These are phyloP conservation scores for Penicillium hordei DNA, from an alignment of 2,329 filamentous ascomycete species.

Conservation along the genomic window DNA sequence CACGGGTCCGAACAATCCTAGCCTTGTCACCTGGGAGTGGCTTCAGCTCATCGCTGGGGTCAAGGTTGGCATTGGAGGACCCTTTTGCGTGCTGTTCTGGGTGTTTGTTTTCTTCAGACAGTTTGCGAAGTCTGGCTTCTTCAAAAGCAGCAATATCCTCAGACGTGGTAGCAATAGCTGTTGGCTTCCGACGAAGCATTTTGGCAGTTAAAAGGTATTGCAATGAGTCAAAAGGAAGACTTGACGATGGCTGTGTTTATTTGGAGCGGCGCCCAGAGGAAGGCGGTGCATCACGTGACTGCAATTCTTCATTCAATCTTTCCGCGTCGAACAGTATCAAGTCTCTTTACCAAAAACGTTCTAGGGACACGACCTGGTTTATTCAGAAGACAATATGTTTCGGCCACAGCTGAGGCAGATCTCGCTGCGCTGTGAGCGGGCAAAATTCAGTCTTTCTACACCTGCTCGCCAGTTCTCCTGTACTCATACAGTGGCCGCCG, in stretches of 20 bases:
- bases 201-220: conserved; percentile 4
- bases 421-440: conserved; percentile 12
- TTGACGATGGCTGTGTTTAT: background rate
- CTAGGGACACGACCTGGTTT: conserved; percentile 2
- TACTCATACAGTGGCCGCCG: conserved; percentile 16
- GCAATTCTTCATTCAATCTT: conserved; percentile 6
- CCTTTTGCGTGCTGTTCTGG: conserved; percentile 21
- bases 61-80: conserved; percentile 31
- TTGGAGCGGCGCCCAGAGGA: background rate
- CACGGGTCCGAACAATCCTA: conserved; percentile 47
- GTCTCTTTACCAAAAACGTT: background rate
- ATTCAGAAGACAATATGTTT: conserved; percentile 27
- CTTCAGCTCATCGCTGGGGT: conserved; percentile 53
- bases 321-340: background rate
- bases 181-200: conserved; percentile 54
- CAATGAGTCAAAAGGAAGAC: background rate
- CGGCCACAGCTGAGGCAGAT: conserved; percentile 27
- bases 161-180: conserved; percentile 50
- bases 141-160: conserved; percentile 52
- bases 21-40: conserved; percentile 52
- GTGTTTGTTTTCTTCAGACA: conserved; percentile 29
- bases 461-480: conserved; percentile 32
- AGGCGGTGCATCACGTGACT: conserved; percentile 18
- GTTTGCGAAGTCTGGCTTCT: conserved; percentile 39
- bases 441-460: conserved; percentile 13